Conservation (phyloP, 1,284 basidiomycete species). For the Pseudozyma sp. region DNA sequence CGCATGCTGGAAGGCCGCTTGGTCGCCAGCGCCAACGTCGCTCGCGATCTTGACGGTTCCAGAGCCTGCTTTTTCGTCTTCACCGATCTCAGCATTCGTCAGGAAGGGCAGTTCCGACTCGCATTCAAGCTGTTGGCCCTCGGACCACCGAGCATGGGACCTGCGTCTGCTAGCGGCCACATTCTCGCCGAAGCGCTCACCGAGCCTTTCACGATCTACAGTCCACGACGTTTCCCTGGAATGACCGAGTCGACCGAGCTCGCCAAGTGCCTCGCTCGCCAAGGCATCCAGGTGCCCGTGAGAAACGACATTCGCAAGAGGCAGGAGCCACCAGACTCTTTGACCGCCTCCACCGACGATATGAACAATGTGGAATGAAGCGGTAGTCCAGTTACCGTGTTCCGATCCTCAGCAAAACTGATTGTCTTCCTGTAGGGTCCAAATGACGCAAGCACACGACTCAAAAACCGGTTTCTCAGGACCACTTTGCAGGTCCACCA, state of each 20-base stretch:
- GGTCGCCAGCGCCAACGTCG: slow-evolving; percentile 45
- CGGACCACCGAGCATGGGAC: slow-evolving; percentile 1
- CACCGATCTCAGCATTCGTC: slow-evolving; percentile 51
- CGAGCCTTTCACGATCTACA: slow-evolving; percentile 45
- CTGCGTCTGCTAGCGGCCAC: slow-evolving; percentile 12
- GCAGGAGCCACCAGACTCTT: slow-evolving; percentile 20
- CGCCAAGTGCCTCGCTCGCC: slow-evolving; percentile 48
- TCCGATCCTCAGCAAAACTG: too few species aligned
- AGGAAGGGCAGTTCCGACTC: slow-evolving; percentile 45
- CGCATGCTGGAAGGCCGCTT: slow-evolving; percentile 50
- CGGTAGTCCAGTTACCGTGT: too few species aligned
- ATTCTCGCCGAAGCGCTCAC: slow-evolving; percentile 37
- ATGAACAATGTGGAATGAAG: slow-evolving; percentile 1
- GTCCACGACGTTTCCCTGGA: slow-evolving; percentile 45
- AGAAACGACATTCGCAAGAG: slow-evolving; percentile 44
- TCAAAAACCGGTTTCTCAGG: too few species aligned
- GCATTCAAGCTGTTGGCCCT: slow-evolving; percentile 46
- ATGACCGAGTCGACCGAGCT: slow-evolving; percentile 54
- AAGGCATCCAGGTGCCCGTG: slow-evolving; percentile 55
- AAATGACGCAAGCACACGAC: too few species aligned
- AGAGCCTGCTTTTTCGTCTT: slow-evolving; percentile 56
- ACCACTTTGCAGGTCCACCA: not conserved
- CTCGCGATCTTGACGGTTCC: slow-evolving; percentile 43
- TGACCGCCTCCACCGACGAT: slow-evolving; percentile 10
- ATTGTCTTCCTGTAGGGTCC: too few species aligned